Conservation (phyloP, 73 alveolate species). For the Paramecium sexaurelia region DNA sequence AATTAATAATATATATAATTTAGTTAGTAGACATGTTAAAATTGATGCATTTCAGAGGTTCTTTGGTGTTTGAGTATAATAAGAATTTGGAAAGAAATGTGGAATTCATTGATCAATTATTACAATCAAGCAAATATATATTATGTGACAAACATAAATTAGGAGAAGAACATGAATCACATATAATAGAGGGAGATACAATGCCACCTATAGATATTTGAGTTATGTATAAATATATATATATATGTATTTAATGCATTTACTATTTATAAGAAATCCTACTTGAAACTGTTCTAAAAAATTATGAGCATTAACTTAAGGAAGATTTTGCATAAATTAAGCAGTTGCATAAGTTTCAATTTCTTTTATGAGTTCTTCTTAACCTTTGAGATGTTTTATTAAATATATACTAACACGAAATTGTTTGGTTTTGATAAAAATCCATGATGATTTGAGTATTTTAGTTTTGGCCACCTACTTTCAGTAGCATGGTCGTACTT, state of each 20-base stretch:
- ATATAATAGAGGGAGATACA: conserved; percentile 26
- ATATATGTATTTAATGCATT: neutral
- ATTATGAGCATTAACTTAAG: conserved; percentile 88
- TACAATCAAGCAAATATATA: neutral
- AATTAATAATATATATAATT: neutral
- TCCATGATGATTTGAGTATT: conserved; percentile 82
- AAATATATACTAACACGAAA: conserved; percentile 88
- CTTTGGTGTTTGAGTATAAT: conserved; percentile 39
- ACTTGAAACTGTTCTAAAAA: conserved; percentile 82
- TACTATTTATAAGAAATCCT: conserved; percentile 68
- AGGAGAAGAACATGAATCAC: conserved; percentile 39
- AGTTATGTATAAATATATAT: neutral
- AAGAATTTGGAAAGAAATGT: conserved; percentile 29
- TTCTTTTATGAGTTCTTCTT: conserved; percentile 81
- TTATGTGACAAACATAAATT: conserved; percentile 1
- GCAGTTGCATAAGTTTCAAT: conserved; percentile 92
- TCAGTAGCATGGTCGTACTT: conserved; percentile 53
- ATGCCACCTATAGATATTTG: conserved; percentile 42
- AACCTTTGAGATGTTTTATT: conserved; percentile 93
- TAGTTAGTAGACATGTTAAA: conserved; percentile 52
- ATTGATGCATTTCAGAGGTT: conserved; percentile 46
- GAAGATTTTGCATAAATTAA: conserved; percentile 84
- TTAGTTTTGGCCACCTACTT: conserved; percentile 83
- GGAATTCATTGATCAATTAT: neutral
- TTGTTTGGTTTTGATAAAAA: conserved; percentile 80